Evolutionary conservation across 2,329 filamentous ascomycete genomes (phyloP).

Genomic region (Rhynchosporium graminicola): DNA sequence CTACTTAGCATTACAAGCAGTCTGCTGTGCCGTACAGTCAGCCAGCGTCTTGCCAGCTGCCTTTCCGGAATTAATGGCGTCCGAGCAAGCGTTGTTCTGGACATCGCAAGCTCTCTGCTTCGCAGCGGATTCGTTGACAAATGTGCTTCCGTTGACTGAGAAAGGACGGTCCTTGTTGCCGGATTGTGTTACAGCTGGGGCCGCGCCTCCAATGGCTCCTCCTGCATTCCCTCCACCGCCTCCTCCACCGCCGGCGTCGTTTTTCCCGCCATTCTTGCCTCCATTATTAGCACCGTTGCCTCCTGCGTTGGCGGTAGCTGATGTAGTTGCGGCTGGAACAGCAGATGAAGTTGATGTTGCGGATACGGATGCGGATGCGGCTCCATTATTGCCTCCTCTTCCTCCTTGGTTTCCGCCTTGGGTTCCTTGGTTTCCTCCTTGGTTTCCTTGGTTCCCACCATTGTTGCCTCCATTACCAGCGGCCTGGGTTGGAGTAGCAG

Average conservation of each 20-base stretch:
- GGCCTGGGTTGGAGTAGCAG: neutral
- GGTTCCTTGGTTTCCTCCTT: neutral
- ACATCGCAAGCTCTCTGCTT: slow-evolving; percentile 60
- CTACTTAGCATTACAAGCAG: slow-evolving; percentile 43
- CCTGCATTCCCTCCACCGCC: too few species aligned
- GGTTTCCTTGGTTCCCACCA: neutral
- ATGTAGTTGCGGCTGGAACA: neutral
- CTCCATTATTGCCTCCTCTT: too few species aligned
- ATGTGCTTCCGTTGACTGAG: slow-evolving; percentile 54
- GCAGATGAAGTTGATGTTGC: too few species aligned
- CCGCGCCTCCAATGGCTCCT: slow-evolving; percentile 51
- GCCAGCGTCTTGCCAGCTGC: slow-evolving; percentile 43
- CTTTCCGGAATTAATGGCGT: slow-evolving; percentile 54
- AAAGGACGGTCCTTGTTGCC: slow-evolving; percentile 48
- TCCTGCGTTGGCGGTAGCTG: slow-evolving; percentile 39
- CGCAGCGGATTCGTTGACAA: slow-evolving; percentile 55
- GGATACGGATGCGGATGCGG: too few species aligned
- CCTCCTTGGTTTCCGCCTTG: neutral
- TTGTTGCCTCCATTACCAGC: neutral
- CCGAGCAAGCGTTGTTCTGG: slow-evolving; percentile 59
- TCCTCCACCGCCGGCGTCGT: too few species aligned
- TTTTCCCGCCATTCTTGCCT: too few species aligned
- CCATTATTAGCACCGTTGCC: slow-evolving; percentile 23
- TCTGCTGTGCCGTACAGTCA: slow-evolving; percentile 49
- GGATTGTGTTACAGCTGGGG: slow-evolving; percentile 50